Evolutionary conservation across 1,284 basidiomycete genomes (phyloP).

Genomic region (Heterobasidion occidentale): DNA sequence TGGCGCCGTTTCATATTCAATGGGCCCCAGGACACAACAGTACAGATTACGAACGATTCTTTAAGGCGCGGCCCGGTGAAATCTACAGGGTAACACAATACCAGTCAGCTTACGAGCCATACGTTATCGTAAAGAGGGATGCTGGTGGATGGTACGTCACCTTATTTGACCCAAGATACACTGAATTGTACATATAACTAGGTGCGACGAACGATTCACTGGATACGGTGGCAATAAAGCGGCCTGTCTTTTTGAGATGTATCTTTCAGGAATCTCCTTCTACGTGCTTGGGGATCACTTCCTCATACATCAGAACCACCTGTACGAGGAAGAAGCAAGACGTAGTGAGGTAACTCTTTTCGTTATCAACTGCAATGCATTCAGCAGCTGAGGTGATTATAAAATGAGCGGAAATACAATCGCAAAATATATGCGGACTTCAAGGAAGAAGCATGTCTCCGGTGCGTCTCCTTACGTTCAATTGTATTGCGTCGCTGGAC

Average conservation of each 20-base stretch:
- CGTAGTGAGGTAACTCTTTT: constrained; percentile 48
- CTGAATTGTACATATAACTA: constrained; percentile 12
- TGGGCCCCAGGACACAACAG: constrained; percentile 77
- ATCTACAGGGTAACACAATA: constrained; percentile 70
- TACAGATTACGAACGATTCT: constrained; percentile 69
- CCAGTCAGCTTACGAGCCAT: constrained; percentile 79
- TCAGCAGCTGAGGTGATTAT: background rate
- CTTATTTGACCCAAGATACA: background rate
- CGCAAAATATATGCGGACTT: constrained; percentile 72
- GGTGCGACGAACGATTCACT: constrained; percentile 85
- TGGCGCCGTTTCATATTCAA: constrained; percentile 68
- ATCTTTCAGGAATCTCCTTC: constrained; percentile 62
- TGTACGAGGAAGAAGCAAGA: constrained; percentile 68
- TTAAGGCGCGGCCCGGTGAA: constrained; percentile 51
- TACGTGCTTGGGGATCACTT: constrained; percentile 82
- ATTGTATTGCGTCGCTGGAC: background rate
- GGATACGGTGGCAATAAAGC: constrained; percentile 77
- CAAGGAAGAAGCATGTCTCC: constrained; percentile 64
- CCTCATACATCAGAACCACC: constrained; percentile 77
- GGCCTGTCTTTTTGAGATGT: constrained; percentile 59
- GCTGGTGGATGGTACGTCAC: constrained; percentile 40
- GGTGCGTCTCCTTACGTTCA: constrained; percentile 29
- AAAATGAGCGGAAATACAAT: constrained; percentile 59
- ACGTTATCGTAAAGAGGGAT: constrained; percentile 71
- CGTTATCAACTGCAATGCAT: background rate